phyloP scores from a whole-genome alignment of 352 stramenopile species.

The Pythium scleroteichum region DNA sequence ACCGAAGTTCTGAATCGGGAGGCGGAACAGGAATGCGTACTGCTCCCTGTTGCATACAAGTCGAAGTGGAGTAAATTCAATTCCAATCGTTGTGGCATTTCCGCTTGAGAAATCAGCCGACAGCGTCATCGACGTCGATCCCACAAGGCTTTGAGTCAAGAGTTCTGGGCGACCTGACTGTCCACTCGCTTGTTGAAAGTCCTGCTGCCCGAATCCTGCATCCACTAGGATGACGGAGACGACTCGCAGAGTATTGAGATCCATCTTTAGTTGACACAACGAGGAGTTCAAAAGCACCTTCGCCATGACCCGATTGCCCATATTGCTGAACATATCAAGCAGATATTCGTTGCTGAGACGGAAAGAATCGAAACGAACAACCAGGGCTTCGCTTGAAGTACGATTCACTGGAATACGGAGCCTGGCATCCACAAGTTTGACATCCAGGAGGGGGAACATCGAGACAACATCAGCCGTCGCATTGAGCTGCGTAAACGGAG shows the following conservation, averaged over 20 bases:
- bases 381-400: slow-evolving; percentile 71
- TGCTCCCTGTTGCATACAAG: slow-evolving; percentile 85
- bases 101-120: slow-evolving; percentile 63
- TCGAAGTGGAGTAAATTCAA: slow-evolving; percentile 60
- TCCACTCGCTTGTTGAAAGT: slow-evolving; percentile 21
- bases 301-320: slow-evolving; percentile 76
- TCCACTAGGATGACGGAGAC: slow-evolving; percentile 80
- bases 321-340: slow-evolving; percentile 54
- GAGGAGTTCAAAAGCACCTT: slow-evolving; percentile 87
- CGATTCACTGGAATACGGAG: slow-evolving; percentile 80
- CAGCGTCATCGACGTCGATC: slow-evolving; percentile 61
- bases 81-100: slow-evolving; percentile 51
- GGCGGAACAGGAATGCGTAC: slow-evolving; percentile 73
- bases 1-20: slow-evolving; percentile 74
- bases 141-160: slow-evolving; percentile 63
- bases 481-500: slow-evolving; percentile 11
- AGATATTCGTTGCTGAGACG: slow-evolving; percentile 66
- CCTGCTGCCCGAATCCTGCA: slow-evolving; percentile 25
- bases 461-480: slow-evolving; percentile 62
- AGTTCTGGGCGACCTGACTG: slow-evolving; percentile 34
- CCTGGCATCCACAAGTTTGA: slow-evolving; percentile 67
- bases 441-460: slow-evolving; percentile 76
- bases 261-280: slow-evolving; percentile 66
- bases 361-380: slow-evolving; percentile 72
- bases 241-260: slow-evolving; percentile 65